Base-by-base conservation (phyloP, 441 rosid genomes). In the Pelargonium citronellum region DNA sequence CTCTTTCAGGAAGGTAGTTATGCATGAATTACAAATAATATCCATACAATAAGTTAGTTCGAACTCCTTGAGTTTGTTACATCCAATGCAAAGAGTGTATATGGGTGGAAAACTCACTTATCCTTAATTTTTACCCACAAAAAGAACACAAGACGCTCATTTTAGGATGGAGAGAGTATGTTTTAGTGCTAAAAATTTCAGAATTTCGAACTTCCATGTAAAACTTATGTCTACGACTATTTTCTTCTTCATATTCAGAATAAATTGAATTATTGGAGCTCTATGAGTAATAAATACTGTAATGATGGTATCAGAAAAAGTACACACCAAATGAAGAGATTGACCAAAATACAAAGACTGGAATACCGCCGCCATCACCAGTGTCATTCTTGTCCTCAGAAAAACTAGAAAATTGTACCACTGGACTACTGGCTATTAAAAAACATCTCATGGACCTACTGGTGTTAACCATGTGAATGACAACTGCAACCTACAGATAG, bases 301-400 rank as follows among this genome's bases (percentile, higher is more conserved):
- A 39, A 34, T 20, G 2, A 71, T 39, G 19, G 64, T 58, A 53
- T 37, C 62, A 19, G 74, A 64, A 73, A 67, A 70, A 13, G 55
- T 47, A 71, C 79, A 64, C 88, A 94, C 98, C 96, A 61, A 86
- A 84, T 62, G 74, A 78, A 69, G 87, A 71, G 63, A 90, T 64
- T 61, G 95, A 80, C 83, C 69, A 83, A 80, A 89, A 88, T 66
- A 75, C 68, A 74, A 83, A 91, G 68, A 89, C 93, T 4, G 87
- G 88, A 71, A 85, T 75, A 47, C 90, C 97, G 19, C 85, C 86
- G 27, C 97, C 89, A 72, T 91, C 96, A 73, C 93, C 95, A 65
- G 63, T 68, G 67, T 89, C 97, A 46, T 77, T 80, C n/a, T 57
- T 72, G 74, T 87, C 83, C 69, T 80, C 86, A 15, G 78, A 80